Percentiles rank a stretch among this genome's conserved stretches.
phyloP scores from a whole-genome alignment of 2,329 filamentous ascomycete genomes.

The Salinomyces thailandicus region DNA sequence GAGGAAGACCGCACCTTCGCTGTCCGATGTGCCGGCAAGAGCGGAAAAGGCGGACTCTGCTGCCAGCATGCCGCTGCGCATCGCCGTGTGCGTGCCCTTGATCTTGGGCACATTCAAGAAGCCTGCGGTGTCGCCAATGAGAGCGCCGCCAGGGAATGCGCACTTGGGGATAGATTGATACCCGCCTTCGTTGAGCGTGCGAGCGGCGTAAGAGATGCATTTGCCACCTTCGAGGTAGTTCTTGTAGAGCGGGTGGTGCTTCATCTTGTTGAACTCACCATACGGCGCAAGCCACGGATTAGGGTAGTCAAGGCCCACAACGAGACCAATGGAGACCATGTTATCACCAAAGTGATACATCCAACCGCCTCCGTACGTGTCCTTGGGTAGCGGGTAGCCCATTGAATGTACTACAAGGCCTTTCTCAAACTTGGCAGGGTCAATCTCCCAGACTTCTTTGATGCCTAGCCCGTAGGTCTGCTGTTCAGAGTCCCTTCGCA shows the following conservation, averaged over 20 bases:
- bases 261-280: constrained; percentile 95
- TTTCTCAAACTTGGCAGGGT: constrained; percentile 81
- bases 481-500: constrained; percentile 77
- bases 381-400: constrained; percentile 78
- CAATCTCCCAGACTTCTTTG: constrained; percentile 96
- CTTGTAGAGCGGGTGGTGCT: constrained; percentile 87
- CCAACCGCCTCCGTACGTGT: constrained; percentile 96
- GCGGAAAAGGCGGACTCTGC: constrained; percentile 83
- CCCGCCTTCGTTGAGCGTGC: constrained; percentile 84
- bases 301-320: constrained; percentile 86
- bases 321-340: constrained; percentile 80
- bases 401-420: constrained; percentile 81
- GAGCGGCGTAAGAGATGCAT: constrained; percentile 91
- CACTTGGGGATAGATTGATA: constrained; percentile 98
- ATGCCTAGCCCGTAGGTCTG: constrained; percentile 92
- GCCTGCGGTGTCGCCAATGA: constrained; percentile 92
- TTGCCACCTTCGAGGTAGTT: constrained; percentile 87
- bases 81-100: constrained; percentile 95
- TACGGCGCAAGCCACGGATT: constrained; percentile 97
- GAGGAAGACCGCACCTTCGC: constrained; percentile 67
- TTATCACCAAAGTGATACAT: constrained; percentile 99
- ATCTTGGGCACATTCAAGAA: constrained; percentile 98
- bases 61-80: constrained; percentile 94
- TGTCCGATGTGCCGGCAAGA: constrained; percentile 44
- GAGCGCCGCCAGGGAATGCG: constrained; percentile 85